Evolutionary conservation across 164 flowering plant species (phyloP), one percentile per base, ranked within the genome.

Genomic region (Sextonia rubra): DNA sequence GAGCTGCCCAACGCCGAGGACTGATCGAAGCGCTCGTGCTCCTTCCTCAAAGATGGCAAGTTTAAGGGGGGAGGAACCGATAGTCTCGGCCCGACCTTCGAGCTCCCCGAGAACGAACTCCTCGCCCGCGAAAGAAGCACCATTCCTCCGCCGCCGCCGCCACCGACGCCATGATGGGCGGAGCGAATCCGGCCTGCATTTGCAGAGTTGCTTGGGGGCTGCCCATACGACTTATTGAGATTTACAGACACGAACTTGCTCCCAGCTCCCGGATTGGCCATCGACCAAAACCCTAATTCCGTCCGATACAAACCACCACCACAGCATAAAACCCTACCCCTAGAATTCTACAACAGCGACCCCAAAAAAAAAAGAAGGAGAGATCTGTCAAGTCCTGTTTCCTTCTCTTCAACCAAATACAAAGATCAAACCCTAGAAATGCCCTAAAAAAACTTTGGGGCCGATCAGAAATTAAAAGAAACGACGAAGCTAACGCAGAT

Each of bases 51-150:
- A 0, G 98, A 93, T 0, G 99, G 99, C 70, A 95, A 79, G 75
- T 95, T 95, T 93, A 95, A 84, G 94, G 99, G 99, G 96, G 96
- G 93, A 68, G 98, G 99, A 78, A 95, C 94, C 66, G 99, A 88
- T 77, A 93, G 87, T 81, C 86, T 90, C 32, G 92, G 77, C 77
- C 86, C 92, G 82, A 73, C 72, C 79, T 92, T 91, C 73, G 87
- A 89, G 18, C 24, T 74, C 44, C 76, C 76, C 23, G 66, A 64
- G 64, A 72, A 23, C 11, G 88, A 75, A 77, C 86, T 83, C 75
- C 93, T 75, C 14, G 87, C 80, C 78, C 92, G 69, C 1, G 94
- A 88, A 30, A 94, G 83, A 67, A 92, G 97, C 80, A 92, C 93
- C 99, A 94, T 91, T 47, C 94, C 96, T 66, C 93, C 93, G 1